phyloP scores from a whole-genome alignment of 148 eudicot genomes.

The Heliamphora exappendiculata region DNA sequence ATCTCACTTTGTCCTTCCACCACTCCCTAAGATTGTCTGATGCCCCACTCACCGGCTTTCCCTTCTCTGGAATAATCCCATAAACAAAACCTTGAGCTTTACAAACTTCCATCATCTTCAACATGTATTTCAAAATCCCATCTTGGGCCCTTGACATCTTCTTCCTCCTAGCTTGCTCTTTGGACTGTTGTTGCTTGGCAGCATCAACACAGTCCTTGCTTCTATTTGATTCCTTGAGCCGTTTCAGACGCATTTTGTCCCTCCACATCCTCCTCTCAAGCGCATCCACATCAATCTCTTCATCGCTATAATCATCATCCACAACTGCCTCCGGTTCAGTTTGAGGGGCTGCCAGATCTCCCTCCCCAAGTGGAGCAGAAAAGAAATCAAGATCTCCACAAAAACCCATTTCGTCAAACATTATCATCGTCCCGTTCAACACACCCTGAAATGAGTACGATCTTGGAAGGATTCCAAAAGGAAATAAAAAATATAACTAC shows the following conservation, averaged over 20 bases:
- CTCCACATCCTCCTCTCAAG: constrained; percentile 77
- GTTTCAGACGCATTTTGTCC: constrained; percentile 59
- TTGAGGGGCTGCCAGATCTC: constrained; percentile 20
- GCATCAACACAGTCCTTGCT: constrained; percentile 37
- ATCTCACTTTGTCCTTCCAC: constrained; percentile 73
- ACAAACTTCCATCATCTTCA: constrained; percentile 72
- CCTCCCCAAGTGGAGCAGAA: constrained; percentile 25
- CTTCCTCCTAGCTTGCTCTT: constrained; percentile 59
- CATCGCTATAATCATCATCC: constrained; percentile 55
- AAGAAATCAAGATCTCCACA: constrained; percentile 47
- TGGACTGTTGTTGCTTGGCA: constrained; percentile 41
- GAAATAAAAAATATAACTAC: background rate
- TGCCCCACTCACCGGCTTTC: constrained; percentile 67
- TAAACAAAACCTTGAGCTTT: constrained; percentile 73
- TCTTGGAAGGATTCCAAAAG: constrained; percentile 2
- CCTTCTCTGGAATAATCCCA: constrained; percentile 69
- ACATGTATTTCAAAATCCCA: constrained; percentile 64
- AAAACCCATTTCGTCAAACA: constrained; percentile 53
- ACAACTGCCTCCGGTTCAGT: constrained; percentile 19
- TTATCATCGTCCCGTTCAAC: constrained; percentile 19
- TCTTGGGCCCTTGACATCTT: constrained; percentile 74
- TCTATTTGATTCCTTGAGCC: constrained; percentile 47
- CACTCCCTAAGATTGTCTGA: constrained; percentile 69
- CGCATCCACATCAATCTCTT: constrained; percentile 65
- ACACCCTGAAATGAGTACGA: background rate